phyloP scores from a whole-genome alignment of 257 asterid genomes.

The Fraxinus cuspidata region DNA sequence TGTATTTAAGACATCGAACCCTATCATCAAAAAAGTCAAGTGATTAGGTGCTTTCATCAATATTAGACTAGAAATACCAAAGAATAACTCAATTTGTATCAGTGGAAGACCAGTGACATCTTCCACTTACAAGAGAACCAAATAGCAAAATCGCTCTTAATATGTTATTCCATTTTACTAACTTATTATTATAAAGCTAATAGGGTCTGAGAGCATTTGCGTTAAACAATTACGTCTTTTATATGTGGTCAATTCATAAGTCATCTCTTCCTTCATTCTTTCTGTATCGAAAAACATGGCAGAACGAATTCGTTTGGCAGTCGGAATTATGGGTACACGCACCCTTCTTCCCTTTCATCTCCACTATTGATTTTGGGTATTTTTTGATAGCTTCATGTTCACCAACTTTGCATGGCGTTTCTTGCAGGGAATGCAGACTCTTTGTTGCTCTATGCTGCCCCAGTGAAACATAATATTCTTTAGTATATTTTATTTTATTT shows the following conservation, averaged over 20 bases:
- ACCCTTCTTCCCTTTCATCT: not conserved
- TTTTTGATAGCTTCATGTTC: not conserved
- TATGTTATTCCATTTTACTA: slow-evolving; percentile 11
- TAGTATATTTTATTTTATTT: not conserved
- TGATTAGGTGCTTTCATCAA: slow-evolving; percentile 1
- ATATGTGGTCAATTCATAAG: too few species aligned
- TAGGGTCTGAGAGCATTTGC: slow-evolving; percentile 21
- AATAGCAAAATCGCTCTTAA: slow-evolving; percentile 15
- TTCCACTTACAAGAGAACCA: slow-evolving; percentile 45
- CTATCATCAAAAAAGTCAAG: not conserved
- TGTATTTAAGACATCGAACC: not conserved
- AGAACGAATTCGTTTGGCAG: slow-evolving; percentile 63
- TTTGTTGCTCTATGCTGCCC: slow-evolving; percentile 70
- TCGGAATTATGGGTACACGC: slow-evolving; percentile 62
- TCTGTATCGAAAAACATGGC: slow-evolving; percentile 43
- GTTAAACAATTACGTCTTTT: slow-evolving; percentile 26
- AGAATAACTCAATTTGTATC: slow-evolving; percentile 1
- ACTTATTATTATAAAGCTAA: slow-evolving; percentile 3
- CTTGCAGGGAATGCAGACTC: slow-evolving; percentile 73
- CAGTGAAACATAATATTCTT: slow-evolving; percentile 39
- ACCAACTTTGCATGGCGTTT: slow-evolving; percentile 15
- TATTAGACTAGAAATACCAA: not conserved
- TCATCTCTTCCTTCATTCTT: too few species aligned
- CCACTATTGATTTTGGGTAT: not conserved
- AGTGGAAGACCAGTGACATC: slow-evolving; percentile 50